These are phyloP conservation scores for Geotrichum cucujoidarum DNA, from an alignment of 1,139 yeast genomes.

Conservation along the genomic window DNA sequence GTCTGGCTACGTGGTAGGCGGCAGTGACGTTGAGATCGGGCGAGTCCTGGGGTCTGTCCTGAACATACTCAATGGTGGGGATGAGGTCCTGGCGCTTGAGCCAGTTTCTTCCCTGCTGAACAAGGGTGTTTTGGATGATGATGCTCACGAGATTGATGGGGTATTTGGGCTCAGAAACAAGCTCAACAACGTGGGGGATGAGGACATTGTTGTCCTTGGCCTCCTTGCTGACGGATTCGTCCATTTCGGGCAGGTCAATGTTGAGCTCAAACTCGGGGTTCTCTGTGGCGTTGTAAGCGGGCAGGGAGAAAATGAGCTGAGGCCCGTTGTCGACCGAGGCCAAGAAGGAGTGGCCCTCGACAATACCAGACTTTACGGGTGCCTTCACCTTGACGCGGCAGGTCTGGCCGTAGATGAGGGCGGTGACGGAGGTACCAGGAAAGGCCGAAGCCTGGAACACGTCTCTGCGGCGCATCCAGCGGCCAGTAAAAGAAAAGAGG, in stretches of 20 bases:
- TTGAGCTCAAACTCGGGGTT: slow-evolving; percentile 18
- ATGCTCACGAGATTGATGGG: slow-evolving; percentile 17
- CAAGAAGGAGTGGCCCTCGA: slow-evolving; percentile 9
- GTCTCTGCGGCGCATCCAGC: slow-evolving; percentile 25
- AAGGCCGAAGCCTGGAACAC: slow-evolving; percentile 20
- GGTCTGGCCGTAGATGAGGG: slow-evolving; percentile 20
- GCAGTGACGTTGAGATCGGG: slow-evolving; percentile 12
- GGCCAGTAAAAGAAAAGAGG: slow-evolving; percentile 21
- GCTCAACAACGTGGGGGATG: slow-evolving; percentile 18
- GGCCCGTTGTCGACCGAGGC: slow-evolving; percentile 18
- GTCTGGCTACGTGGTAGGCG: slow-evolving; percentile 15
- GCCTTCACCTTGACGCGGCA: slow-evolving; percentile 16
- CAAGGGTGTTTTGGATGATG: slow-evolving; percentile 14
- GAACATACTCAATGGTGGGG: slow-evolving; percentile 18
- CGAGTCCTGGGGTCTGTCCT: slow-evolving; percentile 12
- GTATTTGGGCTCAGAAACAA: slow-evolving; percentile 16
- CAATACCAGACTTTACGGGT: slow-evolving; percentile 12
- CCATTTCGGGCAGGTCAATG: slow-evolving; percentile 15
- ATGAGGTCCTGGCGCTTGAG: slow-evolving; percentile 14
- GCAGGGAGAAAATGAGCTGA: slow-evolving; percentile 14
- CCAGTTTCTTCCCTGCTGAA: slow-evolving; percentile 19
- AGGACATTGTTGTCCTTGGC: slow-evolving; percentile 5
- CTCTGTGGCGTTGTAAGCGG: slow-evolving; percentile 19
- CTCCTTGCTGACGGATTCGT: slow-evolving; percentile 1
- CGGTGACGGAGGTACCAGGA: slow-evolving; percentile 22